Base-by-base conservation (phyloP, 306 rosid genomes). In the Myrica gale region DNA sequence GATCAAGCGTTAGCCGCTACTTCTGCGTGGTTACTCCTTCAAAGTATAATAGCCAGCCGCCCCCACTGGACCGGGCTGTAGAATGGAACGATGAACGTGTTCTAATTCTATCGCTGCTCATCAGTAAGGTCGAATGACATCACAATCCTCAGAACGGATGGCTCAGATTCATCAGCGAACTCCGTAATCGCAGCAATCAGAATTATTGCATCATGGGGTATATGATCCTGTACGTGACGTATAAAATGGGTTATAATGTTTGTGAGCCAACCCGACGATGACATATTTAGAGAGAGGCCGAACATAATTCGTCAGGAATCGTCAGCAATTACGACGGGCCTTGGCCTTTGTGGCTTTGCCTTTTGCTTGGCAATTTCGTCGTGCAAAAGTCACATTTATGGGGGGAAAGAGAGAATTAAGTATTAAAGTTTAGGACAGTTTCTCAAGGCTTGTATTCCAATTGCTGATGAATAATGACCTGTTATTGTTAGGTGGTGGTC, bases 371-470 rank as follows among this genome's bases (percentile, higher is more conserved):
- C 78, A 71, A 77, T 79, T 87, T 82, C 81, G 78, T 79, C 61
- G 44, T 42, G 11, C 84, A 60, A 76, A 86, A 83, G 84, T 84
- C 85, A 83, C 84, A 68, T 79, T 81, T 86, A 78, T 70, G 46
- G 50, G 66, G n/a, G 61, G 20, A 79, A 32, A 55, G 61, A 19
- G 61, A 21, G 32, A 1, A 1, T 26, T 26, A 26, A 26, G 32
- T 26, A 26, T 26, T 26, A 23, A 61, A 12, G 69, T 20, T 37
- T 39, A 13, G 6, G 37, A 57, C 62, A 41, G 32, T 21, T 66
- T 71, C 83, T 66, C 86, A 70, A 84, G 39, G 47, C 87, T 87
- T 81, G 79, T 76, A 73, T 69, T 86, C 86, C 84, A 71, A n/a
- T 79, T 41, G 23, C 48, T 16, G 46, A 39, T 65, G 11, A 16